phyloP scores from a whole-genome alignment of 371 early-diverging fungal species.

The Mortierella sp. region DNA sequence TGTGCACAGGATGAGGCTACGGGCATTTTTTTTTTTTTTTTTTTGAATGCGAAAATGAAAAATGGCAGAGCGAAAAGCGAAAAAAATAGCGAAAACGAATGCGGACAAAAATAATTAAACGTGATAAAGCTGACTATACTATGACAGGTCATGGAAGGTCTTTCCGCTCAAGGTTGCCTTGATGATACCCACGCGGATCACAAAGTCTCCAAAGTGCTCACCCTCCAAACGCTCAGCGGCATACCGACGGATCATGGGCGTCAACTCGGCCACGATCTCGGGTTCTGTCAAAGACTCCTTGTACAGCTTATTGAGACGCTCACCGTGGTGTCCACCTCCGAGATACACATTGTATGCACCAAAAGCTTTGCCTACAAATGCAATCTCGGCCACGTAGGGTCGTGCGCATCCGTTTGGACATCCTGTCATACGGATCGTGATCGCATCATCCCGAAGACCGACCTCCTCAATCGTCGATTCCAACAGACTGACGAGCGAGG shows the following conservation, averaged over 20 bases:
- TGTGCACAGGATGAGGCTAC: neutral
- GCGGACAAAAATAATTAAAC: neutral
- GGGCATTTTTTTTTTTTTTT: neutral
- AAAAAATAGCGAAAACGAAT: slow-evolving; percentile 6
- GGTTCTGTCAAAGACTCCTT: slow-evolving; percentile 88
- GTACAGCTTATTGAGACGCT: slow-evolving; percentile 90
- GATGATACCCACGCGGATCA: slow-evolving; percentile 87
- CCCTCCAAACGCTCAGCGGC: slow-evolving; percentile 75
- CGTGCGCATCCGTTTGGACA: slow-evolving; percentile 97
- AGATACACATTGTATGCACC: slow-evolving; percentile 94
- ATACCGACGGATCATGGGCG: slow-evolving; percentile 85
- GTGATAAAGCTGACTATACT: no score
- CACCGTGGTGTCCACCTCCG: slow-evolving; percentile 90
- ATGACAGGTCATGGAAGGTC: slow-evolving; percentile 80
- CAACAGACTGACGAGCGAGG: slow-evolving; percentile 79
- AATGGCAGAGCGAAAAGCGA: neutral
- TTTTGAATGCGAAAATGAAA: neutral
- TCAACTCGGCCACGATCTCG: slow-evolving; percentile 82
- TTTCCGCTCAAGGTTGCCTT: slow-evolving; percentile 82
- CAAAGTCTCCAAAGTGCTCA: slow-evolving; percentile 95
- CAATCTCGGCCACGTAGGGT: slow-evolving; percentile 93
- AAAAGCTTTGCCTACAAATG: slow-evolving; percentile 95
- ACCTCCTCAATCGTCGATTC: slow-evolving; percentile 82
- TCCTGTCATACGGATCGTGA: slow-evolving; percentile 96
- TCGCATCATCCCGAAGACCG: slow-evolving; percentile 87